Base-by-base conservation (phyloP, 768 basidiomycete genomes). In the Lentinula sp. region DNA sequence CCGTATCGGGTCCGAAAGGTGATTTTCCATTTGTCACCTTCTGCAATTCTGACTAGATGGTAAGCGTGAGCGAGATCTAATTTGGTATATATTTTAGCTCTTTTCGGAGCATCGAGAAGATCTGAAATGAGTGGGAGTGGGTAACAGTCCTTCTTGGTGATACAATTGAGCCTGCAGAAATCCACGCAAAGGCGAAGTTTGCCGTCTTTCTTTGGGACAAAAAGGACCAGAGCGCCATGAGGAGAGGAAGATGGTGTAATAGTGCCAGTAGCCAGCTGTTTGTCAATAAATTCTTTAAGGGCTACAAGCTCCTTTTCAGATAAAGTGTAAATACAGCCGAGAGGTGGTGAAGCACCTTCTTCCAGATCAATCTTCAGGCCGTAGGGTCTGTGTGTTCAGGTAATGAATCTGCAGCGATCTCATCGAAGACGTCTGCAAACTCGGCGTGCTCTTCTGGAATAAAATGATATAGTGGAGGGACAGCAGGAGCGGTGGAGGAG, bases 51-150 rank as follows among this genome's bases (percentile, higher is more conserved):
- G n/a, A n/a, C n/a, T n/a, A n/a, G n/a, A n/a, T n/a, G n/a, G n/a
- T n/a, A n/a, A n/a, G n/a, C n/a, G n/a, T n/a, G n/a, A n/a, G n/a
- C n/a, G n/a, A n/a, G n/a, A n/a, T n/a, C n/a, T n/a, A n/a, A n/a
- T n/a, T n/a, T n/a, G n/a, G n/a, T n/a, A n/a, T n/a, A n/a, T n/a
- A n/a, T n/a, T n/a, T n/a, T n/a, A n/a, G n/a, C n/a, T n/a, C n/a
- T n/a, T n/a, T n/a, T n/a, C n/a, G n/a, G n/a, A 1, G 43, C 36
- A 46, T 75, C 67, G 12, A 75, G 65, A 0, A 75, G 65, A 39
- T 76, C 71, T n/a, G 60, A 18, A 49, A 77, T 64, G 7, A 74
- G 67, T 0, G 73, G 74, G 10, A 76, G 65, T 0, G 72, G 72
- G 42, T 75, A 76, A 0, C 62, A 56, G 39, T 76, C 67, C 60